These are phyloP conservation scores for Lasiosphaeris hirsuta DNA, from an alignment of 495 filamentous ascomycete genomes.

Conservation along the genomic window DNA sequence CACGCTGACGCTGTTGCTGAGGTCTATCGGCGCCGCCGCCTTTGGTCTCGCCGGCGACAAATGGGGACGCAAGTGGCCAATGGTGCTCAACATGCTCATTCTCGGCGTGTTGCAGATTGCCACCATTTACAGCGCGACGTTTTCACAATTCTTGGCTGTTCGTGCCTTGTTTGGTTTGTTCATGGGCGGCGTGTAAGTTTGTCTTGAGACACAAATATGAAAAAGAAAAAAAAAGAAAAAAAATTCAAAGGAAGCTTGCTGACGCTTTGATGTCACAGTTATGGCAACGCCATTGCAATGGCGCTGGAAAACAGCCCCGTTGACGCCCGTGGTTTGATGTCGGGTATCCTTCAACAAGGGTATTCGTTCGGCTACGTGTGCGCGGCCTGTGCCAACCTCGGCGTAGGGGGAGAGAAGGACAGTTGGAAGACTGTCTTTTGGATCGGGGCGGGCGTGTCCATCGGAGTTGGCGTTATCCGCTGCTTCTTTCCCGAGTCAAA, in stretches of 20 bases:
- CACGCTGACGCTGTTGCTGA: constrained; percentile 67
- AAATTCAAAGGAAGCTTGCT: background rate
- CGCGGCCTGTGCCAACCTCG: constrained; percentile 67
- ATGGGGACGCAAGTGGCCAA: constrained; percentile 78
- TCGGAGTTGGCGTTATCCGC: constrained; percentile 60
- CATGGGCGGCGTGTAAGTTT: constrained; percentile 67
- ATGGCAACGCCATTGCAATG: constrained; percentile 79
- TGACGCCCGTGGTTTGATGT: constrained; percentile 70
- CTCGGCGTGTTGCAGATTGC: constrained; percentile 63
- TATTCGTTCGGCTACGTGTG: constrained; percentile 74
- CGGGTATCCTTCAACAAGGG: constrained; percentile 73
- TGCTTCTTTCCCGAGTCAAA: constrained; percentile 66
- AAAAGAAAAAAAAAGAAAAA: too few relatives aligned
- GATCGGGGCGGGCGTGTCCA: constrained; percentile 55
- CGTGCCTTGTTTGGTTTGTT: constrained; percentile 71
- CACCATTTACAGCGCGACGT: constrained; percentile 66
- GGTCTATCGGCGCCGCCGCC: constrained; percentile 65
- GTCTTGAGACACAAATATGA: background rate
- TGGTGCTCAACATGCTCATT: constrained; percentile 68
- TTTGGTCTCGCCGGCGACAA: constrained; percentile 72
- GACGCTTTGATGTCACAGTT: constrained; percentile 27
- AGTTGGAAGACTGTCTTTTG: constrained; percentile 66
- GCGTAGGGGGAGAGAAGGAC: constrained; percentile 53
- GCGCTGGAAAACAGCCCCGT: constrained; percentile 72
- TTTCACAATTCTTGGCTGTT: constrained; percentile 66